phyloP scores from a whole-genome alignment of 169 alveolate species.

The Cryptosporidium ryanae region DNA sequence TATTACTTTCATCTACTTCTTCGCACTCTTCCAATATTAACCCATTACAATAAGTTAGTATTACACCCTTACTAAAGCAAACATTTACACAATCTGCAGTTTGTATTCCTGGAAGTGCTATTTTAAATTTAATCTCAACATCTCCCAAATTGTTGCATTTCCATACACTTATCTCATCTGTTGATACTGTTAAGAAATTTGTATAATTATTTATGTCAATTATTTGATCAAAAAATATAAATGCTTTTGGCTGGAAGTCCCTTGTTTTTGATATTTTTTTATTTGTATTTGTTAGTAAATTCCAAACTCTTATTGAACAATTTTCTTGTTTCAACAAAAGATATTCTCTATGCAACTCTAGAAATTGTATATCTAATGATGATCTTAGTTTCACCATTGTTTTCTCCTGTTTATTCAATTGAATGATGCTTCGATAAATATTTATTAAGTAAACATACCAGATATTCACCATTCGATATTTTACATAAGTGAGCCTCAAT shows the following conservation, averaged over 20 bases:
- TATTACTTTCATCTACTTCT: slow-evolving; percentile 2
- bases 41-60: slow-evolving; percentile 65
- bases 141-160: slow-evolving; percentile 59
- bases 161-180: slow-evolving; percentile 69
- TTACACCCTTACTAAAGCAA: slow-evolving; percentile 61
- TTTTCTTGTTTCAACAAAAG: slow-evolving; percentile 51
- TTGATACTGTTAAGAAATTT: slow-evolving; percentile 53
- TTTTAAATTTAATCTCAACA: slow-evolving; percentile 53
- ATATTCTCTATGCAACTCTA: slow-evolving; percentile 70
- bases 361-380: slow-evolving; percentile 67
- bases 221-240: slow-evolving; percentile 69
- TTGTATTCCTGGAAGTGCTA: slow-evolving; percentile 66
- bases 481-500: slow-evolving; percentile 72
- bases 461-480: slow-evolving; percentile 45
- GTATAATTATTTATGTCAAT: slow-evolving; percentile 48
- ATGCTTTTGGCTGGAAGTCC: slow-evolving; percentile 73
- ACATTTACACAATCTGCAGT: slow-evolving; percentile 75
- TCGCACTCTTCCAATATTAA: slow-evolving; percentile 3
- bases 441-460: slow-evolving; percentile 24
- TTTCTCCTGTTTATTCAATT: slow-evolving; percentile 19
- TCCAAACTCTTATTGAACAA: slow-evolving; percentile 72
- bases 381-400: slow-evolving; percentile 64
- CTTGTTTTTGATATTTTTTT: slow-evolving; percentile 57
- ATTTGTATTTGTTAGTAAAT: slow-evolving; percentile 31
- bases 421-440: too few relatives aligned